These are phyloP conservation scores for Triadica sebifera DNA, from an alignment of 345 rosid genomes.

Conservation along the genomic window DNA sequence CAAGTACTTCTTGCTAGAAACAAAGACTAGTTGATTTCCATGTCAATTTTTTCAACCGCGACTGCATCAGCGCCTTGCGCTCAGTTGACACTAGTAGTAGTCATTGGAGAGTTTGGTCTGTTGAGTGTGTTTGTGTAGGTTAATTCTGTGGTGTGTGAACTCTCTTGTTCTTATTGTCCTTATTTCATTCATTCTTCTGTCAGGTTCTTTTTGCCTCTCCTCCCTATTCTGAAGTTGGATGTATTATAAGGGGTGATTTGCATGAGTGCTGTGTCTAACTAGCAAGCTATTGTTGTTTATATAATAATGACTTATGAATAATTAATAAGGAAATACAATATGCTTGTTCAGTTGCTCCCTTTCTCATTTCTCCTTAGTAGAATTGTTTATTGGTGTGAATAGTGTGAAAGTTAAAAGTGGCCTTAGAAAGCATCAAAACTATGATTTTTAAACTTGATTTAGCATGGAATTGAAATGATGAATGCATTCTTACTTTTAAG, in stretches of 20 bases:
- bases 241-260: slow-evolving; percentile 1
- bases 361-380: neutral
- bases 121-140: neutral
- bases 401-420: no score
- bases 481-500: neutral
- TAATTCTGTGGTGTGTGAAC: neutral
- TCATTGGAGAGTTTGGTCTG: slow-evolving; percentile 9
- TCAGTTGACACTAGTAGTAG: neutral
- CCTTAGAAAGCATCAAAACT: no score
- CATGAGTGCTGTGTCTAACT: no score
- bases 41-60: neutral
- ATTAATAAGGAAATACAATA: neutral
- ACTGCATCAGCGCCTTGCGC: neutral
- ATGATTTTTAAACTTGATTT: neutral
- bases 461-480: neutral
- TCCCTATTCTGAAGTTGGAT: neutral
- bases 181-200: slow-evolving; percentile 17
- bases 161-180: neutral
- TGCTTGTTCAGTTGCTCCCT: slow-evolving; percentile 1
- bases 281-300: slow-evolving; percentile 6
- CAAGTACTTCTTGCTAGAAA: slow-evolving; percentile 9
- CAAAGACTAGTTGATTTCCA: slow-evolving; percentile 1
- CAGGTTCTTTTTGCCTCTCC: neutral
- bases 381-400: no score
- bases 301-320: neutral